Percentiles rank a stretch among this genome's conserved stretches.
Conservation (phyloP, 73 alveolate genomes). For the Tetrahymena borealis region DNA sequence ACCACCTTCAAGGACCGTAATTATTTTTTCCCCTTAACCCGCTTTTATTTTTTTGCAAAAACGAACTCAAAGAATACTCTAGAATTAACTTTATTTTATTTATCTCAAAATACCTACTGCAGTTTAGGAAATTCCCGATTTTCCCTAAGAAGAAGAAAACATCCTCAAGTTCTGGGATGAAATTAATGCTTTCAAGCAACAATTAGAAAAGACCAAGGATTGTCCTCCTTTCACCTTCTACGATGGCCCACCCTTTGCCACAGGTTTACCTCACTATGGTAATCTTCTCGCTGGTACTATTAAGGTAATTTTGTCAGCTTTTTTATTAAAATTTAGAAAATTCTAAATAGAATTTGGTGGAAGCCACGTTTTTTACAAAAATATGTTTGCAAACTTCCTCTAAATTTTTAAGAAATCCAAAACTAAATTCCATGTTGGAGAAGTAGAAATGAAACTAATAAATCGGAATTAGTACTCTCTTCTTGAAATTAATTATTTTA, state of each 20-base stretch:
- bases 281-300: constrained; percentile 99
- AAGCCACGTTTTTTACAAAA: background rate
- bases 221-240: constrained; percentile 94
- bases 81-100: background rate
- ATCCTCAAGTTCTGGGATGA: constrained; percentile 93
- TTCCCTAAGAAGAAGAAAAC: constrained; percentile 96
- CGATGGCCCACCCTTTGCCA: constrained; percentile 99
- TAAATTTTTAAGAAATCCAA: no score
- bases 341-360: background rate
- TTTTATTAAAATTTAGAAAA: background rate
- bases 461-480: no score
- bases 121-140: constrained; percentile 73
- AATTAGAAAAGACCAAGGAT: constrained; percentile 82
- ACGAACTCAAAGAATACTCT: background rate
- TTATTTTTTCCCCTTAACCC: background rate
- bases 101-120: background rate
- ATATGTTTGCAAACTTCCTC: no score
- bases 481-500: no score
- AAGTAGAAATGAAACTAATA: no score
- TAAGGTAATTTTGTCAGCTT: constrained; percentile 44
- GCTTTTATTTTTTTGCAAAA: background rate
- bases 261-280: constrained; percentile 99
- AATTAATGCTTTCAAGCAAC: constrained; percentile 94
- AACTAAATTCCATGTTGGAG: no score
- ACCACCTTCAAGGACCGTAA: background rate